Evolutionary conservation across 2,329 filamentous ascomycete species (phyloP), one percentile per base, ranked within the genome.

Genomic region (Talaromyces sp.): DNA sequence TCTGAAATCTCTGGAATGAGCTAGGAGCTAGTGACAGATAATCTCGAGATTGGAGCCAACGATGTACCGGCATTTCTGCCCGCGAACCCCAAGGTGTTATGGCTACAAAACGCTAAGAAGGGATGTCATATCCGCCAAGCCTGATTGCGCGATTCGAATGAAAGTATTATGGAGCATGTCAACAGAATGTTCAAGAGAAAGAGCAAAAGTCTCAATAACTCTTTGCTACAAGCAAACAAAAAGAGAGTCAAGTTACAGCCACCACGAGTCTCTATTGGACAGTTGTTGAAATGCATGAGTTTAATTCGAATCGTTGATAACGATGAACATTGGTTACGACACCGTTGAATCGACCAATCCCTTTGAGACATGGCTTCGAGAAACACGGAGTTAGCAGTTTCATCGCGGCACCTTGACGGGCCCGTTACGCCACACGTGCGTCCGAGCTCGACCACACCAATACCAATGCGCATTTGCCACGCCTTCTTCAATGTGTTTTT

Each of bases 381-480:
- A 29, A 29, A 31, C 49, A 53, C 25, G 49, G 49, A 31, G 7
- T 10, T 31, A 51, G 17, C 31, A 54, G 10, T 54, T 34, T 22
- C 29, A 34, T 54, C 51, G 1, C n/a, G 29, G n/a, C 51, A 19
- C 15, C 15, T 54, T 34, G n/a, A 36, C 53, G 25, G n/a, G 31
- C 19, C 31, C n/a, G 53, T 36, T 15, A 17, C 53, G 53, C 53
- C 53, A 56, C 53, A 56, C 31, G 53, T 56, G 53, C 53, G n/a
- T 31, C 53, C 25, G 15, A 58, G 25, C 49, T 54, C 27, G 8
- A n/a, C n/a, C 25, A 29, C 25, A n/a, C 29, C 31, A 29, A 31
- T 45, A 59, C 56, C 56, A 45, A 45, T 45, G 56, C 56, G 22
- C 38, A 59, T 45, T 59, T 31, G 56, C 56, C 56, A 59, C 56